Base-by-base conservation (phyloP, 2,329 filamentous ascomycete genomes). In the Biscogniauxia marginata region DNA sequence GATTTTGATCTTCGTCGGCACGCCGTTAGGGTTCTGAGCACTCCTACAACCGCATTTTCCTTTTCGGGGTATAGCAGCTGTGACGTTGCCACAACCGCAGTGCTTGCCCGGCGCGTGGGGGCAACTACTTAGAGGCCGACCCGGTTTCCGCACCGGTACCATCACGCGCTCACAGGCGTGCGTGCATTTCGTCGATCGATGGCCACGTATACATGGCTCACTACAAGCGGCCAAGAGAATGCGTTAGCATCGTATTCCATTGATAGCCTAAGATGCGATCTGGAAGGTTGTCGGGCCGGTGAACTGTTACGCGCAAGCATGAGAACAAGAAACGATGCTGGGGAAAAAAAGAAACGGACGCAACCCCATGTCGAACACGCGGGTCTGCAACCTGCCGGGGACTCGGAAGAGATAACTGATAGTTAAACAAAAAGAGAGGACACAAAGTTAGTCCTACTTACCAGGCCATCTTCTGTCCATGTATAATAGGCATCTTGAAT, bases 381-480 rank as follows among this genome's bases (percentile, higher is more conserved):
- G 50, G 30, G 45, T 22, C 20, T 21, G 7, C 9, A 39, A 30
- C n/a, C 21, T 11, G 13, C 25, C 7, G 20, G 20, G n/a, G n/a
- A 8, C 5, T 30, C 34, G 9, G 39, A 20, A 39, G 46, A 21
- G 25, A n/a, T n/a, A n/a, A 21, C 46, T 24, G 20, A 5, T 9
- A 48, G 25, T 44, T 30, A 19, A 16, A 46, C 25, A 43, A 52
- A 50, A 22, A 39, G 16, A 45, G 55, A 30, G 22, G 34, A 39
- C 46, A 54, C 18, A 49, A 20, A 19, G 52, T 39, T 44, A 54
- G 34, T 46, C 50, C 30, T 7, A 78, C 86, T 67, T 81, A 90
- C 87, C 87, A 90, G 70, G 87, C 87, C 80, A 90, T 88, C 74
- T 88, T 88, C 71, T 85, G 79, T 60, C 86, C 87, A 67, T 89